These are phyloP conservation scores for Aspergillus sp. DNA, from an alignment of 2,329 filamentous ascomycete genomes.

Conservation along the genomic window DNA sequence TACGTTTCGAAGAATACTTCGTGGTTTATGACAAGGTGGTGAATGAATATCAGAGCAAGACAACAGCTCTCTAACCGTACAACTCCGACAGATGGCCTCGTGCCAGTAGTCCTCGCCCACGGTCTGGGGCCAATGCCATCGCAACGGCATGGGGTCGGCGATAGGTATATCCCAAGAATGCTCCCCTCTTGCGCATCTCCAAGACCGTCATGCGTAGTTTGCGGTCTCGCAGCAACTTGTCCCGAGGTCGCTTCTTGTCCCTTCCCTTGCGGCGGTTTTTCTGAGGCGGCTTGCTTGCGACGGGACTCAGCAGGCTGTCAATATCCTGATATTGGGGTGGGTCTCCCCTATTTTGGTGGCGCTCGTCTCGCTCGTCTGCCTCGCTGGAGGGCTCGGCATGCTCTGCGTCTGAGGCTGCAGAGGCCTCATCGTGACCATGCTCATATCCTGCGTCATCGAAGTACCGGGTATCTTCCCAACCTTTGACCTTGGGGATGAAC, in stretches of 20 bases:
- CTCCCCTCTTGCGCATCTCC: slow-evolving; percentile 75
- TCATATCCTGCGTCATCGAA: slow-evolving; percentile 76
- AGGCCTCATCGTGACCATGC: slow-evolving; percentile 14
- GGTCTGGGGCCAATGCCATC: slow-evolving; percentile 36
- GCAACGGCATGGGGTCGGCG: slow-evolving; percentile 48
- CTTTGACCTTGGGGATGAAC: slow-evolving; percentile 72
- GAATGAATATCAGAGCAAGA: neutral
- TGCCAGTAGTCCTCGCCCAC: slow-evolving; percentile 30
- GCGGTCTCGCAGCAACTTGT: slow-evolving; percentile 77
- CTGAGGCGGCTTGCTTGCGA: slow-evolving; percentile 34
- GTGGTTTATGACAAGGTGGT: neutral
- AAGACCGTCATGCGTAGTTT: slow-evolving; percentile 67
- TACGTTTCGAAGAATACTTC: slow-evolving; percentile 14
- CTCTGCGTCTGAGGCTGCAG: slow-evolving; percentile 16
- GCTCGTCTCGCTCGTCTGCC: slow-evolving; percentile 2
- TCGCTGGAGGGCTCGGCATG: slow-evolving; percentile 10
- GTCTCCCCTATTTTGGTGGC: neutral
- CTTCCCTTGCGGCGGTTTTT: slow-evolving; percentile 50
- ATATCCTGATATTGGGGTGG: slow-evolving; percentile 24
- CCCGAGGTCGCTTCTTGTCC: slow-evolving; percentile 77
- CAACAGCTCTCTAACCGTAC: slow-evolving; percentile 19
- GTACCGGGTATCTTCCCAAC: slow-evolving; percentile 76
- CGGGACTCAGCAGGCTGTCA: slow-evolving; percentile 33
- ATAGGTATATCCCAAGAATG: slow-evolving; percentile 91
- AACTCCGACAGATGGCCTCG: slow-evolving; percentile 29